Evolutionary conservation across 176 grass and related monocot species (phyloP), one percentile per base, ranked within the genome.

Genomic region (Neostapfia colusana): DNA sequence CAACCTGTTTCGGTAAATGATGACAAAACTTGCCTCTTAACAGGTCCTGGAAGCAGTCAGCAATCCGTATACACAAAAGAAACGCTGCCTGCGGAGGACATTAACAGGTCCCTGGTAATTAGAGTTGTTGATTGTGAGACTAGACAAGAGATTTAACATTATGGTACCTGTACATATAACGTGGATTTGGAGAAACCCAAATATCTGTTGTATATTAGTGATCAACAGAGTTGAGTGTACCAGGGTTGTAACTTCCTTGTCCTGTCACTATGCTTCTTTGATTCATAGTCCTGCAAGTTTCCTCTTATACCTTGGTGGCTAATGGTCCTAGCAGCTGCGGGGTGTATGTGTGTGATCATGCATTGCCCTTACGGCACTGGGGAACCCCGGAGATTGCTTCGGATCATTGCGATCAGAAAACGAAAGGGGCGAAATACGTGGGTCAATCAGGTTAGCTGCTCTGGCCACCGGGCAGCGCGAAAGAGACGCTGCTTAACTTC

Each of bases 21-120:
- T 75, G 31, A 24, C 41, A 23, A 43, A 62, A 62, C 7, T 81
- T 61, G 45, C 36, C 17, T 61, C n/a, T 6, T 12, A 76, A 71
- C 86, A 95, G 92, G 76, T 75, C 36, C 10, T 84, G 73, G 86
- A 91, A 62, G 56, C 64, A 31, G 18, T 70, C 35, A 77, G 77
- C 53, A 83, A 89, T 76, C 88, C 84, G 10, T 43, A 67, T 24
- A 73, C 64, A 49, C 77, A 79, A 37, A 95, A 91, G 83, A 95
- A 85, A 69, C 73, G 69, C 26, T 95, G 89, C 86, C 74, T 95
- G 81, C 69, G 81, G 69, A 84, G 92, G 85, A 91, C 92, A 56
- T 77, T 84, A 77, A 95, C 92, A 48, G 85, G 91, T 48, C 91
- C 91, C 6, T 93, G 91, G 91, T 93, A 76, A 90, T 67, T 69